Base-by-base conservation (phyloP, 2,329 filamentous ascomycete species). In the Arthroderma sp. region DNA sequence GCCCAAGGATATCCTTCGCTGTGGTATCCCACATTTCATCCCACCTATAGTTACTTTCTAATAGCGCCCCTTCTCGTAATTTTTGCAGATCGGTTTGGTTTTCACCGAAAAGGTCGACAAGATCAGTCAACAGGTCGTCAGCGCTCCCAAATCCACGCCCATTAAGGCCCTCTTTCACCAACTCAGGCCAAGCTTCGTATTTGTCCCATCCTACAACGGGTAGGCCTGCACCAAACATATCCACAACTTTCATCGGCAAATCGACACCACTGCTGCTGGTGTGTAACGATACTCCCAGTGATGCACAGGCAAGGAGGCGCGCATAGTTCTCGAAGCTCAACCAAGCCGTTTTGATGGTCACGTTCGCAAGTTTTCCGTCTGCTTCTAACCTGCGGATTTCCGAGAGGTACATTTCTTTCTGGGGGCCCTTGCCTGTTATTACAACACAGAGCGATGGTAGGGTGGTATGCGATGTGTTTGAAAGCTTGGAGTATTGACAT, bases 201-300 rank as follows among this genome's bases (percentile, higher is more conserved):
- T 75, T 74, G 28, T 77, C 77, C 73, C 91, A 96, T 3, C 87
- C 89, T 0, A 82, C 80, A 0, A 98, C 91, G 0, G 91, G 91
- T 29, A 98, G 68, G 0, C 89, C 91, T 0, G 88, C 83, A 2
- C 91, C 91, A 61, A 98, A 96, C 88, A 98, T 95, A 61, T 98
- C 91, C 9, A 98, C 88, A 1, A 98, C 87, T 66, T 98, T 98
- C 91, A 98, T 98, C 0, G 91, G 91, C 15, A 98, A 70, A 63
- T 98, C 91, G 0, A 98, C 87, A 1, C 91, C 91, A 2, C 86
- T 94, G 53, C 84, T 93, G 9, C 87, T 95, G 52, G 79, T 94
- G 66, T 98, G 91, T 28, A 98, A 69, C 46, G 86, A 94, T 27
- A 98, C 78, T 6, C 91, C 91, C 0, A 98, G 70, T 56, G 95